Percentiles rank a stretch among this genome's conserved stretches.
Conservation (phyloP, 768 basidiomycete genomes). For the Boletus reticulatus region DNA sequence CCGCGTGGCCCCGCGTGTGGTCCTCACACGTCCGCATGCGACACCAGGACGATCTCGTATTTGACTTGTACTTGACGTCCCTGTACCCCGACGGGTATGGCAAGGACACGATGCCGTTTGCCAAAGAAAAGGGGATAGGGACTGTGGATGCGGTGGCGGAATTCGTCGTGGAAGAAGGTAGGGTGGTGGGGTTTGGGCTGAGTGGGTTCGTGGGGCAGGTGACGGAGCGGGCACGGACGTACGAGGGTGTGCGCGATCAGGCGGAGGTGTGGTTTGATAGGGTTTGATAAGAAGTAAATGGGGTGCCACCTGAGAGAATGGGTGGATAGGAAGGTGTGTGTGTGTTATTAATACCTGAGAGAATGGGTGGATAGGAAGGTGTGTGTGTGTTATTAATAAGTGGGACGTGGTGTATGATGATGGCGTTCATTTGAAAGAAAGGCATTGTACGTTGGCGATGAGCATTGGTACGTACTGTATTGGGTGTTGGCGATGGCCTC, state of each 20-base stretch:
- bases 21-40: conserved; percentile 37
- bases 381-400: too few relatives aligned
- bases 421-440: too few relatives aligned
- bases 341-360: too few relatives aligned
- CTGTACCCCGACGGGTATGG: conserved; percentile 41
- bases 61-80: conserved; percentile 19
- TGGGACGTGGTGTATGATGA: too few relatives aligned
- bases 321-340: too few relatives aligned
- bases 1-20: conserved; percentile 34
- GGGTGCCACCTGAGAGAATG: too few relatives aligned
- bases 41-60: conserved; percentile 18
- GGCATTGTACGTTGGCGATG: too few relatives aligned
- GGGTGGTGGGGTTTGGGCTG: conserved; percentile 32
- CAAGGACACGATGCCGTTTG: conserved; percentile 33
- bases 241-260: conserved; percentile 20
- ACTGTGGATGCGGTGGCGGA: conserved; percentile 6
- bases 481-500: too few relatives aligned
- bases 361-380: too few relatives aligned
- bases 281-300: background rate
- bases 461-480: too few relatives aligned
- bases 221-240: conserved; percentile 21
- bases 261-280: conserved; percentile 34
- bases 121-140: conserved; percentile 6
- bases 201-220: conserved; percentile 10
- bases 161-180: conserved; percentile 26